Percentiles rank a stretch among this genome's conserved stretches.
phyloP scores from a whole-genome alignment of 2,329 filamentous ascomycete species.

The Byssochlamys sp. region DNA sequence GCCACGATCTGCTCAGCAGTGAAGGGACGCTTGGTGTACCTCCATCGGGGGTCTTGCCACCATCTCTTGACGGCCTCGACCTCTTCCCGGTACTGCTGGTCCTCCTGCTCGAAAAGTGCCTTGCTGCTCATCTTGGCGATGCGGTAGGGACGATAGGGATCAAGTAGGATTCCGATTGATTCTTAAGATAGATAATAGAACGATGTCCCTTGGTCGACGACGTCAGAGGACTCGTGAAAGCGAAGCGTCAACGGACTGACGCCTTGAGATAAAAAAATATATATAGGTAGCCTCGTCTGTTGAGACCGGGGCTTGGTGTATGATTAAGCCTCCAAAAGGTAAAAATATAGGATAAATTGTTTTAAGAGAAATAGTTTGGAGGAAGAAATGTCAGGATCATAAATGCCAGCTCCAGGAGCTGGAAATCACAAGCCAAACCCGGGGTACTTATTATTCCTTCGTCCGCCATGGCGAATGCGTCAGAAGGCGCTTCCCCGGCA shows the following conservation, averaged over 20 bases:
- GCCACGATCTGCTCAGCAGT: conserved; percentile 94
- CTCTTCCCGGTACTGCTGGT: conserved; percentile 68
- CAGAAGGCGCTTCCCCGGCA: conserved; percentile 21
- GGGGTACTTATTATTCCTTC: conserved; percentile 21
- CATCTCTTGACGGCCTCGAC: conserved; percentile 82
- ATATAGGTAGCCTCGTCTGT: neutral
- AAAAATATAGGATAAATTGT: neutral
- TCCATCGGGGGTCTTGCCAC: conserved; percentile 90
- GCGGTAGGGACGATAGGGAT: neutral
- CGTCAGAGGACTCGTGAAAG: conserved; percentile 1
- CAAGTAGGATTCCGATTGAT: neutral
- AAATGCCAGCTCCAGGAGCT: neutral
- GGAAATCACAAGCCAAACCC: conserved; percentile 21
- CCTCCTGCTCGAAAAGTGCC: conserved; percentile 50
- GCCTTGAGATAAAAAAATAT: neutral
- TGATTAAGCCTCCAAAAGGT: neutral
- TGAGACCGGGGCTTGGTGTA: neutral
- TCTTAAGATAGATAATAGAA: too few species aligned
- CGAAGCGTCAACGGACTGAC: neutral
- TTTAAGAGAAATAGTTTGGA: conserved; percentile 3
- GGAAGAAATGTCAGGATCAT: conserved; percentile 6
- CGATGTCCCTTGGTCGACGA: neutral
- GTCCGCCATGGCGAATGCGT: conserved; percentile 20
- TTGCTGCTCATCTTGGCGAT: conserved; percentile 4
- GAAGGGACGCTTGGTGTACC: conserved; percentile 82